Evolutionary conservation across 129 eudicot genomes (phyloP), one percentile per base, ranked within the genome.

Genomic region (Calendula officinalis): DNA sequence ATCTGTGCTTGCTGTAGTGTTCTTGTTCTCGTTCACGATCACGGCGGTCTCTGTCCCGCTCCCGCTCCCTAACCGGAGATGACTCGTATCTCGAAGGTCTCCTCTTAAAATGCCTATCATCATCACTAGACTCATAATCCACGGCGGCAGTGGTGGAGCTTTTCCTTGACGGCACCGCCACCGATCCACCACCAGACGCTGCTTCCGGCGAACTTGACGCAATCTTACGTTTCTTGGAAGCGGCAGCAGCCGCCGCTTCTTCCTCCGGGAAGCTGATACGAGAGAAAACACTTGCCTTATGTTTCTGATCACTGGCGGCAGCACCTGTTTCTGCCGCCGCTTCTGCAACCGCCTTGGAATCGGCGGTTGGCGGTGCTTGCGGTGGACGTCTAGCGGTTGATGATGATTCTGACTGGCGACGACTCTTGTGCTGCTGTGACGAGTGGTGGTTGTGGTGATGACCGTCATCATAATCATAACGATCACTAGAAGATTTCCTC

Each of bases 31-130:
- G n/a, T n/a, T n/a, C 77, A 11, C 84, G 66, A 1, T 83, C 88
- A 3, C 64, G 46, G 0, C 56, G 71, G 64, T 22, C 30, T 22
- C 30, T 72, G 7, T 22, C 2, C n/a, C n/a, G n/a, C n/a, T n/a
- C n/a, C 47, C 66, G 56, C 9, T 71, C 73, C n/a, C 71, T 71
- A 1, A 82, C 92, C 3, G 94, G 95, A 16, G 97, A 84, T 7
- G 97, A 71, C 63, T 79, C 84, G 15, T 91, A 82, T 69, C 90
- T 88, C 11, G 90, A 82, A 30, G 92, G 90, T 77, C 85, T 78
- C 77, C 99, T 83, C 84, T 94, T 94, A 72, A 94, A 94, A 73
- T 94, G 99, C 40, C 97, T 33, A 5, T 91, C 98, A 47, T 88
- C 99, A 56, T 94, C 99, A 43, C 99, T 88, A 56, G 95, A 88